phyloP scores from a whole-genome alignment of 2,329 filamentous ascomycete species.

The Aspergillus pseudoterreus region DNA sequence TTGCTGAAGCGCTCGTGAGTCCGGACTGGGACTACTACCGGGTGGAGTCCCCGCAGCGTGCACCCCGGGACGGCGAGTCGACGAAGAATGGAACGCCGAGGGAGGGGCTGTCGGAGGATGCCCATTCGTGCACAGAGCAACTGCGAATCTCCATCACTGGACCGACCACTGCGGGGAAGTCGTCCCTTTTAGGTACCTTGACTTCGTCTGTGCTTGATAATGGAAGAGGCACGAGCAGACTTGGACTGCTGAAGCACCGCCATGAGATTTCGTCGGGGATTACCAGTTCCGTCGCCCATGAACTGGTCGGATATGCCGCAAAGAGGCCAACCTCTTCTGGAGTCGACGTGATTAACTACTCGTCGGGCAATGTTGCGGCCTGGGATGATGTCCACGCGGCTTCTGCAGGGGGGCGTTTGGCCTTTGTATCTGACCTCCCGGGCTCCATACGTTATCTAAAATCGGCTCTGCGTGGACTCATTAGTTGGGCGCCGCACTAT shows the following conservation, averaged over 20 bases:
- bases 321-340: conserved; percentile 21
- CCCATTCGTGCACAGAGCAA: conserved; percentile 62
- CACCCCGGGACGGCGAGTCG: conserved; percentile 1
- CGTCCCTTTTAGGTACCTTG: conserved; percentile 80
- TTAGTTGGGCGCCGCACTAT: conserved; percentile 96
- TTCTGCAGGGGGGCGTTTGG: conserved; percentile 67
- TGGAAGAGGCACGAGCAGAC: conserved; percentile 80
- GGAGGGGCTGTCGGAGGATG: conserved; percentile 15
- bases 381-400: conserved; percentile 92
- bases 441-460: conserved; percentile 85
- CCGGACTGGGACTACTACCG: conserved; percentile 58
- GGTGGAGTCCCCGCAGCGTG: conserved; percentile 12
- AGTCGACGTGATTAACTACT: conserved; percentile 71
- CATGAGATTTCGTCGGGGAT: conserved; percentile 90
- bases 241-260: conserved; percentile 84
- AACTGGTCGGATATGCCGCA: conserved; percentile 76
- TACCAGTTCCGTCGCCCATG: conserved; percentile 91
- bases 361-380: conserved; percentile 78
- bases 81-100: not conserved
- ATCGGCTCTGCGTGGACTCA: conserved; percentile 81
- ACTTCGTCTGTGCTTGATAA: conserved; percentile 88
- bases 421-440: conserved; percentile 87
- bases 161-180: conserved; percentile 88
- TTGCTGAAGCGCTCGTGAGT: conserved; percentile 84
- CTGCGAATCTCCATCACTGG: conserved; percentile 83